These are phyloP conservation scores for Dactylonectria macrodidyma DNA, from an alignment of 2,329 filamentous ascomycete genomes.

Conservation along the genomic window DNA sequence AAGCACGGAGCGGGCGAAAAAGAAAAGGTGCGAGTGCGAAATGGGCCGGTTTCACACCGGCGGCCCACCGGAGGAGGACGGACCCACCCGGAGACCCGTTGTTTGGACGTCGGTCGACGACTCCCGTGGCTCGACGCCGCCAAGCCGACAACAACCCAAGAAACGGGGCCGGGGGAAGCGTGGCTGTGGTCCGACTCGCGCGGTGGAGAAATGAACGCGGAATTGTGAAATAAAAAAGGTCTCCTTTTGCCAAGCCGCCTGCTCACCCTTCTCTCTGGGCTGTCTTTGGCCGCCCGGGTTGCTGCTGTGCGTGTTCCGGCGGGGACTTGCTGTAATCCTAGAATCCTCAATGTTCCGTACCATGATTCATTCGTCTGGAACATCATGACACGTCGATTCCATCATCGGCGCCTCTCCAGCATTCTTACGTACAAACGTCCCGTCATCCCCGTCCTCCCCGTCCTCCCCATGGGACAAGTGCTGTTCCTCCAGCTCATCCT, in stretches of 20 bases:
- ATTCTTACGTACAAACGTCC: slow-evolving; percentile 46
- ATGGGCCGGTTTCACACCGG: slow-evolving; percentile 23
- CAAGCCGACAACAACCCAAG: slow-evolving; percentile 7
- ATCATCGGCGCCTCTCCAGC: slow-evolving; percentile 17
- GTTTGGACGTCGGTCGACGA: background rate
- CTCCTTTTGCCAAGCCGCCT: slow-evolving; percentile 12
- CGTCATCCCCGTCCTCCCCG: background rate
- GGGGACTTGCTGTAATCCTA: slow-evolving; percentile 1
- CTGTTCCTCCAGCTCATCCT: slow-evolving; percentile 32
- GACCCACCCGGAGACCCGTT: slow-evolving; percentile 12
- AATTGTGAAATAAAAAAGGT: too few species aligned
- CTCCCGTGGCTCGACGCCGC: slow-evolving; percentile 10
- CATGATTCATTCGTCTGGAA: background rate
- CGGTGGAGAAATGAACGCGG: background rate
- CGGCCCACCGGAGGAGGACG: background rate
- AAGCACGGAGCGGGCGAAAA: background rate
- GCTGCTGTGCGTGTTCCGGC: slow-evolving; percentile 3
- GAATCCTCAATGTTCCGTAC: background rate
- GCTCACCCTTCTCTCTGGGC: background rate
- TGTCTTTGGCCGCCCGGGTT: background rate
- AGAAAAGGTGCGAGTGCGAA: background rate
- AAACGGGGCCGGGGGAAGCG: slow-evolving; percentile 4
- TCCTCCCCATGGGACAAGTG: slow-evolving; percentile 44
- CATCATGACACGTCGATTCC: slow-evolving; percentile 20
- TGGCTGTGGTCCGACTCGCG: slow-evolving; percentile 33